Evolutionary conservation across 345 rosid genomes (phyloP), one percentile per base, ranked within the genome.

Genomic region (Pelargonium nanum): DNA sequence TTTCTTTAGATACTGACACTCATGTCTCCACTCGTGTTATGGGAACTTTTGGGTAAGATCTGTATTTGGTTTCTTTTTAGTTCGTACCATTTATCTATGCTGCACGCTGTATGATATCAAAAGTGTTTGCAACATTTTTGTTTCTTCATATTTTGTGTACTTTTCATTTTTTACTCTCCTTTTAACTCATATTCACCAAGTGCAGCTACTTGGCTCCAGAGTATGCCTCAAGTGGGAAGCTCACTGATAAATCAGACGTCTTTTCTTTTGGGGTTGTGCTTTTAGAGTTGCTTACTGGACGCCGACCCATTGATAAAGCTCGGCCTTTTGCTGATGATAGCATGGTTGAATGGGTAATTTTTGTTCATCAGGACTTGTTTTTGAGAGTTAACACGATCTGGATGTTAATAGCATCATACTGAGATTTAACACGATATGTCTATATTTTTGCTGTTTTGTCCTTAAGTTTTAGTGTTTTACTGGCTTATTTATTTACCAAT

Each of bases 131-230:
- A 15, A 50, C n/a, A 0, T 45, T 40, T 28, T 12, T 30, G 10
- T 30, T 30, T 30, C 40, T 30, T 12, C 40, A 30, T 3, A 15
- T 6, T 12, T n/a, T n/a, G n/a, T 40, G 15, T 40, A 40, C 15
- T 40, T 40, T 12, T 17, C 15, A 12, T 9, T 28, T 48, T 6
- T 22, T 3, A 26, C 61, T n/a, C 22, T 52, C 17, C 51, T 61
- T 65, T 66, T 56, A 44, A 62, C 57, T 58, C 32, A 53, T 53
- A 21, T 26, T 68, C 32, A 44, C 8, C 52, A 0, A 24, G 26
- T 71, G 69, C 79, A 86, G 98, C 64, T 91, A 91, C 81, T 58
- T 91, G 76, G 96, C 95, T 59, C 98, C 96, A 0, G 98, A 91
- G 65, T 91, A 91, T 79, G 92, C 92, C 23, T 74, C 95, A 30